Base-by-base conservation (phyloP, 768 basidiomycete species). In the Macrocybe gigantea region DNA sequence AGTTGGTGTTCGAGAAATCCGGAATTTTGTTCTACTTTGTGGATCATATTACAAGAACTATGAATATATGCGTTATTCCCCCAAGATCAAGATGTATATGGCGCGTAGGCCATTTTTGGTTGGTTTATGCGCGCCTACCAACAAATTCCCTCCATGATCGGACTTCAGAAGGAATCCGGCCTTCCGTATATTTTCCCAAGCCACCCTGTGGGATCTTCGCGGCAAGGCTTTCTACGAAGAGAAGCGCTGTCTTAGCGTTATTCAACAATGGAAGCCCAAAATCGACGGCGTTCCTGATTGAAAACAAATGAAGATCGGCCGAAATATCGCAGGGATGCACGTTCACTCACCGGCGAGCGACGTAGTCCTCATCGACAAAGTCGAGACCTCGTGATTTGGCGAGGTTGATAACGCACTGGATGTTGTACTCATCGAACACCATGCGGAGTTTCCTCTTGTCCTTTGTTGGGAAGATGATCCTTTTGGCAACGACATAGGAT, bases 401-500 rank as follows among this genome's bases (percentile, higher is more conserved):
- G 44, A 99, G 77, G 70, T 98, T 97, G 68, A 98, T 82, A 38
- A 99, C 96, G 41, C 83, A 85, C 60, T 93, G 87, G 56, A 99
- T 95, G 55, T 97, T 90, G 64, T 86, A 87, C 65, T 95, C 88
- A 64, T 92, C 89, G 53, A 91, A 94, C 9, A 95, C 95, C 63
- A 93, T 86, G 33, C 91, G 85, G 11, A 98, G 74, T 65, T 90
- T 93, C 41, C 96, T 78, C 76, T 99, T 98, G 69, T 99, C 96
- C 53, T 89, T 84, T 43, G 87, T 88, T 5, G 96, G 96, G 85
- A 99, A 95, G 70, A 93, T 82, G 59, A 99, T 97, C 50, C 86
- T 85, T 72, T 92, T 88, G 47, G 82, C 89, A 9, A 70, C 66
- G 14, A 96, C 79, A 60, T 93, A 84, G 6, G 85, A 82, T 43